phyloP scores from a whole-genome alignment of 192 early-diverging fungal genomes.

The Pilobolus umbonatus region DNA sequence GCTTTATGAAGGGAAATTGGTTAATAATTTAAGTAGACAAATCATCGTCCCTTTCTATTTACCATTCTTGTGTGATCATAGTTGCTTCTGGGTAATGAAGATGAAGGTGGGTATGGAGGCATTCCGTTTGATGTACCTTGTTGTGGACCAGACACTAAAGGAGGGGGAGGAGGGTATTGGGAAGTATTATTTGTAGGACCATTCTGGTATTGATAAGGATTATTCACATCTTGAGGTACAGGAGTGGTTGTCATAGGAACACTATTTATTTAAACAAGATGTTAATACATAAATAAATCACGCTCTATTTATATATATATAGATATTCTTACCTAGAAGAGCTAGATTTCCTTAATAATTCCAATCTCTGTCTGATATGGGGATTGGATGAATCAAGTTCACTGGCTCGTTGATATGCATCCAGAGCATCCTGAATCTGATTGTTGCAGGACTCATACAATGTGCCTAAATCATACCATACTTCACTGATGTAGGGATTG shows the following conservation, averaged over 20 bases:
- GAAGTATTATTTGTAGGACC: not conserved
- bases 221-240: conserved; percentile 33
- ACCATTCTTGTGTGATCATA: not conserved
- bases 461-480: conserved; percentile 96
- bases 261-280: no score
- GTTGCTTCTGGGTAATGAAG: conserved; percentile 4
- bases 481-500: conserved; percentile 91
- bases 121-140: not conserved
- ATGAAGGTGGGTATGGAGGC: not conserved
- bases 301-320: not conserved
- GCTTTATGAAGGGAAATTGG: not conserved
- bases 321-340: conserved; percentile 1
- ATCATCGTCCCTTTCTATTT: not conserved
- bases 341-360: conserved; percentile 23
- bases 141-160: conserved; percentile 6
- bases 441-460: conserved; percentile 98
- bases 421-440: conserved; percentile 92
- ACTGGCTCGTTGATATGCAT: conserved; percentile 90
- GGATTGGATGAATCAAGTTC: conserved; percentile 87
- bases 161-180: conserved; percentile 10
- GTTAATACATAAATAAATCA: not conserved
- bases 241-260: conserved; percentile 5
- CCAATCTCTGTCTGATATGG: conserved; percentile 26
- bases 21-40: not conserved
- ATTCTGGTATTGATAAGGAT: conserved; percentile 33